Percentiles rank a stretch among this genome's conserved stretches.
Conservation (phyloP, 371 early-diverging fungal species). For the Saksenaea oblongispora region DNA sequence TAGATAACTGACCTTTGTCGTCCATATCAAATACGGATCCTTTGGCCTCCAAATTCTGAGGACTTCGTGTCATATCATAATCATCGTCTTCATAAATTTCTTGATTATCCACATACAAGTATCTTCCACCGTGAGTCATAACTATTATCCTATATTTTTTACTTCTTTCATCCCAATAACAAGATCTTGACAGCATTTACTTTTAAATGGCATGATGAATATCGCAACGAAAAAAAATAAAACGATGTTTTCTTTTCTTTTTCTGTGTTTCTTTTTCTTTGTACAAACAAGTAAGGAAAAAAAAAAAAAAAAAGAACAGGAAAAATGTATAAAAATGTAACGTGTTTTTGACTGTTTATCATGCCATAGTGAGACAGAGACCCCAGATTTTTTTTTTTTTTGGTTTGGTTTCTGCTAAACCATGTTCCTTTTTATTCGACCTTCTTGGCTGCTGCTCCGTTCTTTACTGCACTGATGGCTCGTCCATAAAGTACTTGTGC, state of each 20-base stretch:
- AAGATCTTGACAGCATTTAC: background rate
- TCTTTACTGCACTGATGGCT: slow-evolving; percentile 20
- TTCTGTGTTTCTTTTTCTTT: slow-evolving; percentile 2
- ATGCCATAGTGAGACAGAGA: background rate
- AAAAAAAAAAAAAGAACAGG: slow-evolving; percentile 6
- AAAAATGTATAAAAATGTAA: background rate
- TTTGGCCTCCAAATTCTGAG: slow-evolving; percentile 11
- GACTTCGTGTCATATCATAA: slow-evolving; percentile 15
- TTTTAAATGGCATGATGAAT: slow-evolving; percentile 19
- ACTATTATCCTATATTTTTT: slow-evolving; percentile 3
- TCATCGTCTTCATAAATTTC: slow-evolving; percentile 15
- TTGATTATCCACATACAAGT: slow-evolving; percentile 17
- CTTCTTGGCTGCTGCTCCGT: slow-evolving; percentile 8
- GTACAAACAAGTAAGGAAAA: background rate
- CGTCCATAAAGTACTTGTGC: slow-evolving; percentile 28
- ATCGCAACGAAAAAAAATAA: background rate
- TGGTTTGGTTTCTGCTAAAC: background rate
- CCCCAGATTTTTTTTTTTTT: background rate
- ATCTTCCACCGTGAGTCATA: slow-evolving; percentile 26
- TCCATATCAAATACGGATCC: slow-evolving; percentile 13
- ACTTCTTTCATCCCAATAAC: background rate
- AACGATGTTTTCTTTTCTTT: background rate
- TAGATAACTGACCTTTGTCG: slow-evolving; percentile 10
- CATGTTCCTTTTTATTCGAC: slow-evolving; percentile 6
- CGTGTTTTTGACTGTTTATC: background rate